Base-by-base conservation (phyloP, 176 grass and related monocot genomes). In the Phoenix dactylifera region DNA sequence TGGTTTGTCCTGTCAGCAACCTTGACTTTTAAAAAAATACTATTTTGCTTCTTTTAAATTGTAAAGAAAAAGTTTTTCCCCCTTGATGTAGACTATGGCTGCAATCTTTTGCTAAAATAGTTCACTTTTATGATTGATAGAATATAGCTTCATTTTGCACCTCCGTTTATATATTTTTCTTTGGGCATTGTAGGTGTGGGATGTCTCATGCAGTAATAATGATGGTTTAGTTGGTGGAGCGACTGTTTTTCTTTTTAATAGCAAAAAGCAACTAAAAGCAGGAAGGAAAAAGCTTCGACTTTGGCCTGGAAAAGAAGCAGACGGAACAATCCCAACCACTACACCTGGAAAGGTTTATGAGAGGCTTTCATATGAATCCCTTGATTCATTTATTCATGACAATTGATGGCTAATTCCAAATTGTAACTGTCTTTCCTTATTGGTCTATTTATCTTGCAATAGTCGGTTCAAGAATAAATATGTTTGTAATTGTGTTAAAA, bases 231-330 rank as follows among this genome's bases (percentile, higher is more conserved):
- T 98, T 26, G 87, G 93, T 51, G 84, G 81, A 23, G 76, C 93
- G 28, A 92, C 93, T 12, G 67, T 92, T 67, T 98, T 83, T 52
- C 80, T 98, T 54, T 98, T 92, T 64, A 98, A 92, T 67, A 88
- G 76, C n/a, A 98, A 98, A 75, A 83, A 74, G 3, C 93, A 92
- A 61, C 81, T 98, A 53, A 92, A 98, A 84, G 82, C 84, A 3
- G 93, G 93, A 23, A 79, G 67, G 64, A 87, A 86, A 63, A 98
- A 88, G 57, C 74, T 98, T 73, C 76, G 81, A 49, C 63, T 98
- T 10, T 92, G 87, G 75, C 84, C 72, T 55, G 59, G 83, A 55
- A 92, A 76, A 79, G 67, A 80, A 72, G 93, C 93, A 22, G 93
- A 98, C 60, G 93, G 93, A 78, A 77, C 71, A 76, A 79, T 98